These are phyloP conservation scores for Trichoderma gamsii DNA, from an alignment of 495 filamentous ascomycete genomes.

Conservation along the genomic window DNA sequence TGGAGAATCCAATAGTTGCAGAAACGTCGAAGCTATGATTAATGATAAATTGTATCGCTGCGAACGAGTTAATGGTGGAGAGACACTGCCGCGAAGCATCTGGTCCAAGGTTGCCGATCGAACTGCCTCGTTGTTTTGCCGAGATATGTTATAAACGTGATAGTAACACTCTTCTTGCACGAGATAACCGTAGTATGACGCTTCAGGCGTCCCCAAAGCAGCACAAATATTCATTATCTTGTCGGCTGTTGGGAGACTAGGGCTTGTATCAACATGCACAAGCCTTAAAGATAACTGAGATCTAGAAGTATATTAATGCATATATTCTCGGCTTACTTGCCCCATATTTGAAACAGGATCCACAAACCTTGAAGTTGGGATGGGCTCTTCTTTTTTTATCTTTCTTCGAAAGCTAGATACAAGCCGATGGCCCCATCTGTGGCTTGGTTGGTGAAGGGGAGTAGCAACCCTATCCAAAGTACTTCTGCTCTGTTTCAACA, in stretches of 20 bases:
- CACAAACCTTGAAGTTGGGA: neutral
- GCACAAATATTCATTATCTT: conserved; percentile 1
- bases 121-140: neutral
- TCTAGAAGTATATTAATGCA: neutral
- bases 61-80: conserved; percentile 14
- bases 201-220: neutral
- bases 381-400: neutral
- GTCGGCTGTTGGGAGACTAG: neutral
- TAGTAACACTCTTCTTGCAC: conserved; percentile 14
- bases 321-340: too few species aligned
- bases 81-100: conserved; percentile 17
- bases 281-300: neutral
- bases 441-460: neutral
- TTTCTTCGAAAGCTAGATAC: too few species aligned
- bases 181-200: conserved; percentile 19
- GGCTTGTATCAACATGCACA: neutral
- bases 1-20: conserved; percentile 22
- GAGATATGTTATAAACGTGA: conserved; percentile 20
- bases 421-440: neutral
- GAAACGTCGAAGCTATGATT: conserved; percentile 21
- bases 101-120: conserved; percentile 19
- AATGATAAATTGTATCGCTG: conserved; percentile 20
- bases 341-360: neutral
- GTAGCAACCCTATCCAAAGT: neutral
- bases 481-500: neutral